A percentile compares a stretch with the other conserved stretches of the same genome.
Conservation (phyloP, 805 yeast species). For the Starmerella stigmatis region DNA sequence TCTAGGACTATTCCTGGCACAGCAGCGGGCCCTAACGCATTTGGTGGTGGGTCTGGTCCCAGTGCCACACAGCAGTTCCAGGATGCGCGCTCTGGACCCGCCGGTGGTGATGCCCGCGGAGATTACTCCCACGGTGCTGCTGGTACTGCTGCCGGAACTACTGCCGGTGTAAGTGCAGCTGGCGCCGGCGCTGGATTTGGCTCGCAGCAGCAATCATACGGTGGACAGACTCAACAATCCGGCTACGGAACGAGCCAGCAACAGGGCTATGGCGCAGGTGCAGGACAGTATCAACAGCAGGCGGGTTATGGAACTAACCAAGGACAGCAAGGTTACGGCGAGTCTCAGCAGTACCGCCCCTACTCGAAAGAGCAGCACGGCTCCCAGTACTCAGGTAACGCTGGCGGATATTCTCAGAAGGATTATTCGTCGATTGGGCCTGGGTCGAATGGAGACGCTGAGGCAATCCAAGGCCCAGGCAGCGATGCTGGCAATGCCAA, state of each 20-base stretch:
- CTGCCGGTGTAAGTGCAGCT: not conserved
- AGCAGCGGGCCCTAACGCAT: too few relatives aligned
- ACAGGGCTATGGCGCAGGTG: not conserved
- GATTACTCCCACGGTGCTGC: not conserved
- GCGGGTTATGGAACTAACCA: not conserved
- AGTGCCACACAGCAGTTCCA: not conserved
- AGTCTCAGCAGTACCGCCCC: not conserved
- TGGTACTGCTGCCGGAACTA: conserved; percentile 2
- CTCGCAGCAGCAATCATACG: not conserved
- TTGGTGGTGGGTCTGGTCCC: too few relatives aligned
- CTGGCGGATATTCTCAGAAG: conserved; percentile 9
- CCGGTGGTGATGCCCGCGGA: not conserved
- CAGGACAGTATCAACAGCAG: too few relatives aligned
- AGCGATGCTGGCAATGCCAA: not conserved
- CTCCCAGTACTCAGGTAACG: not conserved
- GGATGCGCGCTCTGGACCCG: not conserved
- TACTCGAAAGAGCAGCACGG: conserved; percentile 2
- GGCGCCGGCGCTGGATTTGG: not conserved
- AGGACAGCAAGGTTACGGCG: not conserved
- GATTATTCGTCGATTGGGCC: conserved; percentile 13
- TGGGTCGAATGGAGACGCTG: not conserved
- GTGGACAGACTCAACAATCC: not conserved
- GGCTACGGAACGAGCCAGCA: conserved; percentile 1
- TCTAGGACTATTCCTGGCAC: too few relatives aligned
- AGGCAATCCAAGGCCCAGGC: conserved; percentile 5